A percentile compares a stretch with the other conserved stretches of the same genome.
These are phyloP conservation scores for Russula abietina DNA, from an alignment of 768 basidiomycete species.

Conservation along the genomic window DNA sequence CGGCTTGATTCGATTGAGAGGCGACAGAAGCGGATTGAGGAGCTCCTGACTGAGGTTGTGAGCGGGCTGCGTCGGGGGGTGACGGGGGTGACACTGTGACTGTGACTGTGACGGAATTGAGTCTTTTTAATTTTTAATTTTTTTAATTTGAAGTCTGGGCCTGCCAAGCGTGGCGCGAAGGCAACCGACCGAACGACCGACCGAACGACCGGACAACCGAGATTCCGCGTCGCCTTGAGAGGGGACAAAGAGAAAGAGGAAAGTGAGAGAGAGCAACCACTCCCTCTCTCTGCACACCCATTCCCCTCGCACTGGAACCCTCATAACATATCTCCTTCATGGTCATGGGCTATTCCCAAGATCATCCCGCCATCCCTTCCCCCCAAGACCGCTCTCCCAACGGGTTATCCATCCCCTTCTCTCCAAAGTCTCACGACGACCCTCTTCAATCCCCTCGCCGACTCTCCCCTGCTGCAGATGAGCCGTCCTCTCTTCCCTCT, in stretches of 20 bases:
- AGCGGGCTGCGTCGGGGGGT: neutral
- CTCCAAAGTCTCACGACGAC: slow-evolving; percentile 8
- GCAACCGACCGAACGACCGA: neutral
- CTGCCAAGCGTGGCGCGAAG: neutral
- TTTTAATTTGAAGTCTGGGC: neutral
- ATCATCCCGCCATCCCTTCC: slow-evolving; percentile 16
- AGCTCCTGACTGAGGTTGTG: slow-evolving; percentile 32
- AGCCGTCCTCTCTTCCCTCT: slow-evolving; percentile 16
- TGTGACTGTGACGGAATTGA: neutral
- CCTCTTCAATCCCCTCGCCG: slow-evolving; percentile 18
- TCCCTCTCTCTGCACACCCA: neutral
- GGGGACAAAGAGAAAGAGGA: neutral
- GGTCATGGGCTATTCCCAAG: slow-evolving; percentile 21
- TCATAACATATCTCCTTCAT: slow-evolving; percentile 1
- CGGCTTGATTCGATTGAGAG: slow-evolving; percentile 40
- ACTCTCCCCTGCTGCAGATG: slow-evolving; percentile 6
- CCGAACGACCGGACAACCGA: slow-evolving; percentile 10
- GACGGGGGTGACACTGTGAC: neutral
- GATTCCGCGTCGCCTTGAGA: slow-evolving; percentile 9
- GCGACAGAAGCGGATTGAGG: slow-evolving; percentile 45
- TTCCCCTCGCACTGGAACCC: slow-evolving; percentile 8
- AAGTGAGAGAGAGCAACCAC: slow-evolving; percentile 1
- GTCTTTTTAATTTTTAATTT: neutral
- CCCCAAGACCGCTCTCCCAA: slow-evolving; percentile 4
- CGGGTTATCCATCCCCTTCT: slow-evolving; percentile 13